Evolutionary conservation across 306 rosid genomes (phyloP), one percentile per base, ranked within the genome.

Genomic region (Datisca glomerata): DNA sequence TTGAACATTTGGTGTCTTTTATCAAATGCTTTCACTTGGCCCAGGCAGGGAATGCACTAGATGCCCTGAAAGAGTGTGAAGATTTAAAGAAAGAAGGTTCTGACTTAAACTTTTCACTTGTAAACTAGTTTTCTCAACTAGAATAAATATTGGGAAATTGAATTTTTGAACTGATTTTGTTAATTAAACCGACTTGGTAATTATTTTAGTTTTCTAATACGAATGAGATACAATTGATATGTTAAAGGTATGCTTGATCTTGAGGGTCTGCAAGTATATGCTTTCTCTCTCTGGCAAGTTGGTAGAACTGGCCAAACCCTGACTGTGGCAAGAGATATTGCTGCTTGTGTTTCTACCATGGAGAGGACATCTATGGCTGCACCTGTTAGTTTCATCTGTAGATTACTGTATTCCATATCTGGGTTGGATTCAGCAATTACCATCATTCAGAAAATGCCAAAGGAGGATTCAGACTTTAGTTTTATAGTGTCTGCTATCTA

Each of bases 41-140:
- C 52, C 63, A 86, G 96, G 94, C 75, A 22, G 97, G 94, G 68
- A 75, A 76, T 65, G 68, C 78, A 24, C 44, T 37, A 33, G 97
- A 69, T 47, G 93, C 97, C 33, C 59, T 67, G 75, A 60, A 34
- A 61, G 97, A 87, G 74, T 87, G 89, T 27, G 97, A 82, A 63
- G 53, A 55, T 59, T 74, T 87, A 69, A 76, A 65, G 53, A 76
- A 54, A 74, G 75, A 79, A 76, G 96, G 93, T 81, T 52, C 20
- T 31, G n/a, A 11, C 53, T 21, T 23, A 33, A n/a, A 19, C 7
- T 17, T 38, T 15, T 8, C 17, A 22, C 12, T 45, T 36, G 15
- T 25, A 31, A 25, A 13, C 15, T 24, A 18, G 21, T 9, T 27
- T 36, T 14, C 23, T 33, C 16, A 29, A n/a, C n/a, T n/a, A n/a